Evolutionary conservation across 1,284 basidiomycete species (phyloP).

Genomic region (Takashimella koratensis): DNA sequence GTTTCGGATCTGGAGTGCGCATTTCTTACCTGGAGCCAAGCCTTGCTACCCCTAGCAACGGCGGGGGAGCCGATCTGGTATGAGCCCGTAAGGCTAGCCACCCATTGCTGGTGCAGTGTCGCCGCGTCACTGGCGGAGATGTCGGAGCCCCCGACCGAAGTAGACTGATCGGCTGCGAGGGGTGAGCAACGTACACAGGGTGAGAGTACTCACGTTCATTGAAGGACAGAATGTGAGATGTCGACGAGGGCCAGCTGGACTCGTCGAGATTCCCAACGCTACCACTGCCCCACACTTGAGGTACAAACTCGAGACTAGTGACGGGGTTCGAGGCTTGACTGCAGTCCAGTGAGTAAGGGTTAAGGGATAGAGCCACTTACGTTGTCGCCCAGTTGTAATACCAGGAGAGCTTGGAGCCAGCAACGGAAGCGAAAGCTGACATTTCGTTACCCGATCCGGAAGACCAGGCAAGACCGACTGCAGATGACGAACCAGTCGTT

Average conservation of each 20-base stretch:
- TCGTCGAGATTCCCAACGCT: conserved; percentile 10
- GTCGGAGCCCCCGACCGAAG: conserved; percentile 19
- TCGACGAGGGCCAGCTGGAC: conserved; percentile 10
- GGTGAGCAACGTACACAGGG: not conserved
- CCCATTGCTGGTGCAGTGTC: conserved; percentile 26
- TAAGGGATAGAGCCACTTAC: not conserved
- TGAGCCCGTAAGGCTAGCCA: conserved; percentile 15
- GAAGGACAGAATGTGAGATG: conserved; percentile 27
- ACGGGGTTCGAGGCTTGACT: not conserved
- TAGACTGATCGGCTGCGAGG: conserved; percentile 19
- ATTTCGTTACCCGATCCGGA: not conserved
- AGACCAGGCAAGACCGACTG: conserved; percentile 3
- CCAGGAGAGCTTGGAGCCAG: conserved; percentile 6
- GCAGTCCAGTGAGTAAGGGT: no score
- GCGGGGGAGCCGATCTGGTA: conserved; percentile 33
- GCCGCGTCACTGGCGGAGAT: conserved; percentile 23
- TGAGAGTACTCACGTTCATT: conserved; percentile 32
- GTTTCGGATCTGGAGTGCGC: not conserved
- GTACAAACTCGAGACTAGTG: conserved; percentile 10
- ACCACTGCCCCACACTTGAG: conserved; percentile 14
- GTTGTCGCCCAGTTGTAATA: conserved; percentile 15
- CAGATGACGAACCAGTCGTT: not conserved
- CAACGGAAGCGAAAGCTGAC: not conserved
- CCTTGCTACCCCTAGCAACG: conserved; percentile 31
- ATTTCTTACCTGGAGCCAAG: conserved; percentile 30